Base-by-base conservation (phyloP, 495 filamentous ascomycete species). In the Penicillium argentinense region DNA sequence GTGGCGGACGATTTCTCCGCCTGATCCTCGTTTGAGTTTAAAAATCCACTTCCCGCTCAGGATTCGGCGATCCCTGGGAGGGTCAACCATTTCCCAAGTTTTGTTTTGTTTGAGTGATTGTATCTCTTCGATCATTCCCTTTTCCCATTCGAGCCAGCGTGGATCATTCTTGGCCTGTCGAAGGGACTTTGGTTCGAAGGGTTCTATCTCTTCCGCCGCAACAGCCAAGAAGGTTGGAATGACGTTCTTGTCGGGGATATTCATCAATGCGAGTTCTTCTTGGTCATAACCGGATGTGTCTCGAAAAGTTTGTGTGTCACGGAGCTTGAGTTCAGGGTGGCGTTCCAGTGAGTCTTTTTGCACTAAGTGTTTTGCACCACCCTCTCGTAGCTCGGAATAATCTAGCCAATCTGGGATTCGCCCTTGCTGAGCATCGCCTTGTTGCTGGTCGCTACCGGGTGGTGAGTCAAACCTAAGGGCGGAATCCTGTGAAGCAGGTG, bases 21-120 rank as follows among this genome's bases (percentile, higher is more conserved):
- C 9, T 4, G 58, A 21, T 19, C 62, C 56, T 26, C 40, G 42
- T 49, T 71, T 71, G 16, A 54, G 42, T 47, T 64, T 68, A 39
- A 53, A 60, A 4, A 71, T 57, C 61, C 55, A 67, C 45, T 60
- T 63, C 9, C 56, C 55, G 19, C 50, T 34, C n/a, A 70, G 57
- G 2, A 66, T 38, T n/a, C 47, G 21, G 22, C 39, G 41, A 45
- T 59, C 48, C 12, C 32, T 43, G 1, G 61, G 64, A 17, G 30
- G 54, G 5, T 47, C 26, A 22, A 66, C 48, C 17, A 70, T 36
- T 21, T 47, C 49, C 56, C 51, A 69, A n/a, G 62, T 66, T 23
- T 59, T 45, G 41, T 64, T 67, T 13, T 63, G 26, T 14, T 42
- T 23, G 19, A 64, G 60, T 13, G 48, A 59, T 9, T 62, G 7